Evolutionary conservation across 2,329 filamentous ascomycete genomes (phyloP).

Genomic region (Juglanconis oblonga): DNA sequence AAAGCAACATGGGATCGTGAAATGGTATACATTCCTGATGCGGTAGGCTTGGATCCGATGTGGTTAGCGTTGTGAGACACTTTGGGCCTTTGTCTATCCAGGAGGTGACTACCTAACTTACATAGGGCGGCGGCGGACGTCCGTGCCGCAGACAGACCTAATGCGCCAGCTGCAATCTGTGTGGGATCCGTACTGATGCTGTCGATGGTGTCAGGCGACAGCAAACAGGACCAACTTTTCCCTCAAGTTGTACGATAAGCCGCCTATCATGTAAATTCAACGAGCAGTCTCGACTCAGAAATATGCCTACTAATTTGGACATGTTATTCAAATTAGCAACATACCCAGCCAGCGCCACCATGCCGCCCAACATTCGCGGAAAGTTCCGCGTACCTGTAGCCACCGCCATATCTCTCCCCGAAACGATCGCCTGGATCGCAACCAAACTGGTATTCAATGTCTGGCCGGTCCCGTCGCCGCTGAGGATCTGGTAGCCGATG

Average conservation of each 20-base stretch:
- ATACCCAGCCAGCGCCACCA: conserved; percentile 8
- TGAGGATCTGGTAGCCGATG: conserved; percentile 16
- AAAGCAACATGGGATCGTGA: conserved; percentile 9
- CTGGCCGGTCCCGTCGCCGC: conserved; percentile 12
- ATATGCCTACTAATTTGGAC: not conserved
- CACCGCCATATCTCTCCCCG: conserved; percentile 16
- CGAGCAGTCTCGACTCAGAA: not conserved
- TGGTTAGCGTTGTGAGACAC: not conserved
- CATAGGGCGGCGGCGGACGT: not conserved
- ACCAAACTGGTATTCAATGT: conserved; percentile 18
- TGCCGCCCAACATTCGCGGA: conserved; percentile 12
- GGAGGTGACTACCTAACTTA: conserved; percentile 1
- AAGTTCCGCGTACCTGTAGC: conserved; percentile 19
- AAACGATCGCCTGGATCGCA: conserved; percentile 15
- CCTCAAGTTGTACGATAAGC: not conserved
- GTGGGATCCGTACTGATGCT: conserved; percentile 1
- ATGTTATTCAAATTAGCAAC: conserved; percentile 12
- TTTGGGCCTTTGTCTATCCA: not conserved
- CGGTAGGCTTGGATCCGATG: conserved; percentile 5
- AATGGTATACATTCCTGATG: conserved; percentile 15
- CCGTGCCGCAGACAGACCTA: conserved; percentile 3
- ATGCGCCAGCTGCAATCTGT: not conserved
- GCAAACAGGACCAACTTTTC: not conserved
- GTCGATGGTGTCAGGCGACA: not conserved
- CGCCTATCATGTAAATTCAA: not conserved